Percentiles rank a stretch among this genome's conserved stretches.
phyloP scores from a whole-genome alignment of 148 eudicot genomes.

The Chenopodium formosanum region DNA sequence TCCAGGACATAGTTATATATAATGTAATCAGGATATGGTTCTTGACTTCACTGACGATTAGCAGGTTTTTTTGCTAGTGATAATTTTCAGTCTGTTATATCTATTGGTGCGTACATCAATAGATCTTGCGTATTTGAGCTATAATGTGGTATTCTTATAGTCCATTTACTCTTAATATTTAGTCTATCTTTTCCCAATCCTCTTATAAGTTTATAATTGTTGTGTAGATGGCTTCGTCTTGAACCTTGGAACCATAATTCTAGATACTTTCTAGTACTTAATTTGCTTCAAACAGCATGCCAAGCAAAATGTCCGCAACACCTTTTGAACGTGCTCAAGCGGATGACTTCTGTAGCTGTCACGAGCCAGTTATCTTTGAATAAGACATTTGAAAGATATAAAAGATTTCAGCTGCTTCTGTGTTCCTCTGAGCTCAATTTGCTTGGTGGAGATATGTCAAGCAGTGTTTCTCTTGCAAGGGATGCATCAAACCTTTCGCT shows the following conservation, averaged over 20 bases:
- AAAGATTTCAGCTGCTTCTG: conserved; percentile 77
- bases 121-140: not conserved
- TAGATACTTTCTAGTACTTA: conserved; percentile 63
- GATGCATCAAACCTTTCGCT: conserved; percentile 58
- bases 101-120: not conserved
- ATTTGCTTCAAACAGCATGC: conserved; percentile 71
- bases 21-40: not conserved
- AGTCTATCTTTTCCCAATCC: not conserved
- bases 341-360: conserved; percentile 59
- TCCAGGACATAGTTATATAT: not conserved
- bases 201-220: conserved; percentile 13
- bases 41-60: not conserved
- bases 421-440: conserved; percentile 79
- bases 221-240: conserved; percentile 69
- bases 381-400: conserved; percentile 38
- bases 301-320: conserved; percentile 63
- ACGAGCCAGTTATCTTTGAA: conserved; percentile 32
- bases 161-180: not conserved
- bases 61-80: not conserved
- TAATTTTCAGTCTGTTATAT: not conserved
- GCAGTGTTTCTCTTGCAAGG: conserved; percentile 54
- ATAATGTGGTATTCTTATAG: not conserved
- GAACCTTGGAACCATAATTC: conserved; percentile 90
- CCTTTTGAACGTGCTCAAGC: conserved; percentile 49
- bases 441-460: conserved; percentile 50